Evolutionary conservation across 1,284 basidiomycete genomes (phyloP).

Genomic region (Ustilago trichophora): DNA sequence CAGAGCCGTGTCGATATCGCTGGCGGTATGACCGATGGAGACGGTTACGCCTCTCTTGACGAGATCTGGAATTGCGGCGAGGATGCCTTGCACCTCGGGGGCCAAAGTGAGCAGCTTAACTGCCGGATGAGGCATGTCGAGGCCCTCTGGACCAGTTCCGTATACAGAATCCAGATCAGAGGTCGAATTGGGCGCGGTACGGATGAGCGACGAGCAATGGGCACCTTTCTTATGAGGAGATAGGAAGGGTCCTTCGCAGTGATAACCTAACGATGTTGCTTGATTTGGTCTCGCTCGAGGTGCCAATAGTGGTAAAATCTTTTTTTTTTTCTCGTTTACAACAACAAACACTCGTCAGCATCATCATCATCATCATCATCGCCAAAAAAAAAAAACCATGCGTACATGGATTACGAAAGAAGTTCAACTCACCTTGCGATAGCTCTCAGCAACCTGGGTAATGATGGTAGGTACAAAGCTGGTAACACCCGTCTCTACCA

Average conservation of each 20-base stretch:
- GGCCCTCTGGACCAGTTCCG: constrained; percentile 55
- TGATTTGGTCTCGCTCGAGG: constrained; percentile 68
- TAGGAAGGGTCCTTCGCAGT: constrained; percentile 88
- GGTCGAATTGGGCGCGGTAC: constrained; percentile 67
- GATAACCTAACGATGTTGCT: constrained; percentile 78
- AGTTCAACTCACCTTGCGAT: constrained; percentile 45
- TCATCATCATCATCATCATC: too few species aligned
- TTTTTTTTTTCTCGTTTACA: too few species aligned
- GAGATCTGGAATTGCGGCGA: constrained; percentile 75
- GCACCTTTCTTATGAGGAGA: constrained; percentile 78
- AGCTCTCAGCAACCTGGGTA: constrained; percentile 30
- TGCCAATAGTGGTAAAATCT: constrained; percentile 72
- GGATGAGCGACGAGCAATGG: constrained; percentile 77
- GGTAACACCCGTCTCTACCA: constrained; percentile 87
- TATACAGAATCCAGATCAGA: constrained; percentile 23
- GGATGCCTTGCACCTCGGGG: constrained; percentile 83
- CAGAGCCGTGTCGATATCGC: constrained; percentile 75
- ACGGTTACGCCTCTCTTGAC: constrained; percentile 77
- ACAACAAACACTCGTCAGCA: too few species aligned
- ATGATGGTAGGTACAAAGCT: constrained; percentile 71
- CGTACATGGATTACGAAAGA: too few species aligned
- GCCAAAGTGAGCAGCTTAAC: constrained; percentile 86
- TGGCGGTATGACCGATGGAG: constrained; percentile 84
- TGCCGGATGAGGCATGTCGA: constrained; percentile 68
- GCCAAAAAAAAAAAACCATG: too few species aligned